Evolutionary conservation across 192 early-diverging fungal genomes (phyloP).

Genomic region (Gorgonomyces haynaldii): DNA sequence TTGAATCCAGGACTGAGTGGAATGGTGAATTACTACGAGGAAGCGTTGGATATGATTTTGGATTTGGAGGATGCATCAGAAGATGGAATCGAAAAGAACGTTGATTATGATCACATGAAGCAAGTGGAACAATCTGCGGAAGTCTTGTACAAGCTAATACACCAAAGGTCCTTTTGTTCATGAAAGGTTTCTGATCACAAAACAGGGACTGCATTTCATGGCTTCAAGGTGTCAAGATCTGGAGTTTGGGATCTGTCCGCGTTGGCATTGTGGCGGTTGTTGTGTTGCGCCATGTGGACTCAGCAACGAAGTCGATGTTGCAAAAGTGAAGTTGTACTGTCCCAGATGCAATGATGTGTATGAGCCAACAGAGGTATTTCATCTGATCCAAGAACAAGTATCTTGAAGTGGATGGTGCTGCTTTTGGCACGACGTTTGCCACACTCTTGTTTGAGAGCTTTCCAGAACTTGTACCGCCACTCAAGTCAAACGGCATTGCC

Average conservation of each 20-base stretch:
- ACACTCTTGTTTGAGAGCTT: conserved; percentile 83
- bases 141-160: conserved; percentile 69
- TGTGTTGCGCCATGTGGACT: conserved; percentile 36
- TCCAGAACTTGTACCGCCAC: conserved; percentile 57
- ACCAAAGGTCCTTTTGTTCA: conserved; percentile 57
- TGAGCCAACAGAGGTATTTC: conserved; percentile 29
- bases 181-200: conserved; percentile 82
- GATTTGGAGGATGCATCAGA: conserved; percentile 44
- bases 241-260: conserved; percentile 43
- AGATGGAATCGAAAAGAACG: conserved; percentile 2
- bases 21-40: conserved; percentile 73
- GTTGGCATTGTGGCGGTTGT: conserved; percentile 34
- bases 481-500: conserved; percentile 8
- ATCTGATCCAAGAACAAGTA: conserved; percentile 21
- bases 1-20: conserved; percentile 50
- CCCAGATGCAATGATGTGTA: conserved; percentile 45
- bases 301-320: conserved; percentile 28
- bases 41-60: conserved; percentile 91
- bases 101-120: conserved; percentile 40
- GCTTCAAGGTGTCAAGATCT: conserved; percentile 27
- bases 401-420: conserved; percentile 57
- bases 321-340: conserved; percentile 45
- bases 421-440: conserved; percentile 93
- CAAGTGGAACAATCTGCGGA: conserved; percentile 78
- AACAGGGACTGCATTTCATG: conserved; percentile 76